These are phyloP conservation scores for Paxillus involutus DNA, from an alignment of 768 basidiomycete genomes.

Conservation along the genomic window DNA sequence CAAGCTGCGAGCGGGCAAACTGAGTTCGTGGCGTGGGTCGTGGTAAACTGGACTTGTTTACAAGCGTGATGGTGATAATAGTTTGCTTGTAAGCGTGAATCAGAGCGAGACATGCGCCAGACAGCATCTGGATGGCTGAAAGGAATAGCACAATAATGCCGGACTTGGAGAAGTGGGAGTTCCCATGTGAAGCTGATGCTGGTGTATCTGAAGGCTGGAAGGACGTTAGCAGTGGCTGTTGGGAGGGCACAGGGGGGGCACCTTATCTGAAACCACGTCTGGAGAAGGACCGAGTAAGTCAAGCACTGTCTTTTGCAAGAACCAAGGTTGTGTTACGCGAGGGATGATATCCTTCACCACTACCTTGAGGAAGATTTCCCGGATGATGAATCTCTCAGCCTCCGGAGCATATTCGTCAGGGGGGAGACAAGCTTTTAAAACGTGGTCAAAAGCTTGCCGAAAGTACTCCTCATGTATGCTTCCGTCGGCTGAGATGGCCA, in stretches of 20 bases:
- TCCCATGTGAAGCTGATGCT: conserved; percentile 26
- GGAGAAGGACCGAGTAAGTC: conserved; percentile 57
- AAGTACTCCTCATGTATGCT: conserved; percentile 72
- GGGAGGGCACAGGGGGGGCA: not conserved
- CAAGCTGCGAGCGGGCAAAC: not conserved
- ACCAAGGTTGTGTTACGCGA: conserved; percentile 86
- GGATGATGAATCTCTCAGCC: conserved; percentile 75
- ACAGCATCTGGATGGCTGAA: conserved; percentile 70
- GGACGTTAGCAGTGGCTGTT: not conserved
- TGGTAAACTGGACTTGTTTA: conserved; percentile 43
- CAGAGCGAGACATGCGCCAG: conserved; percentile 65
- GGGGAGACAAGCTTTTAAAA: conserved; percentile 74
- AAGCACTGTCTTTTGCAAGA: conserved; percentile 71
- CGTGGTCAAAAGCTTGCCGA: conserved; percentile 73
- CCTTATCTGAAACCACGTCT: conserved; percentile 22
- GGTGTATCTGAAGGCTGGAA: conserved; percentile 20
- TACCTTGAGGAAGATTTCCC: conserved; percentile 81
- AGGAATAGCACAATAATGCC: conserved; percentile 67
- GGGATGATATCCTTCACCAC: conserved; percentile 68
- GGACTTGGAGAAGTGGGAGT: conserved; percentile 46
- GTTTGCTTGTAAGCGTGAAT: conserved; percentile 69
- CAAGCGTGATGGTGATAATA: conserved; percentile 61
- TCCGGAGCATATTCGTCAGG: conserved; percentile 71
- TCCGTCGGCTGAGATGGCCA: conserved; percentile 72
- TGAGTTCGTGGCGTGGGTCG: not conserved